Evolutionary conservation across 2,329 filamentous ascomycete genomes (phyloP), one percentile per base, ranked within the genome.

Genomic region (Rhexocercosporidium sp.): DNA sequence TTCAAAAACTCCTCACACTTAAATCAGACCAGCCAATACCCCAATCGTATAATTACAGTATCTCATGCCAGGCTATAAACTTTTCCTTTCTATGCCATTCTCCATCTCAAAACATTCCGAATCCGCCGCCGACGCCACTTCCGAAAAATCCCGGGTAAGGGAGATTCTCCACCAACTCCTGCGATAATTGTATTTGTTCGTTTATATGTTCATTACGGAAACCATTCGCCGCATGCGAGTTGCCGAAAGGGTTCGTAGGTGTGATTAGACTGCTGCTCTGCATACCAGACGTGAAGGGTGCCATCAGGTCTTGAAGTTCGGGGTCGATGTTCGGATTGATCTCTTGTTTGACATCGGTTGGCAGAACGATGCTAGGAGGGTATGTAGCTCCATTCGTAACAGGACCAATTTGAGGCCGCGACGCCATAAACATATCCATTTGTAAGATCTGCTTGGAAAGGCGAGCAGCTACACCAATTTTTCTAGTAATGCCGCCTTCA

Each of bases 361-460:
- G 41, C 41, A n/a, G n/a, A n/a, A n/a, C 41, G 41, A 46, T 18
- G 20, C 14, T n/a, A 22, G 14, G 44, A 3, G 25, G 16, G 27
- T 25, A 54, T 25, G 51, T 29, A n/a, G 51, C 20, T 31, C 44
- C 11, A n/a, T 34, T 39, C 29, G 29, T 57, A 20, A 25, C 20
- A 3, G 34, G 14, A 7, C n/a, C 22, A 14, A 22, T 27, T 53
- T 59, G 60, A 14, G 51, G 59, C 31, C 65, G 68, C 18, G 22
- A 29, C 27, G 31, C 53, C 68, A 71, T 70, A 41, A 63, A 71
- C 4, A 77, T 75, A 67, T 84, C 82, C 22, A 84, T 83, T 39
- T 77, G 77, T 12, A 80, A 76, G 18, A 83, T 79, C 53, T 82
- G 79, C 16, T 75, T 71, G n/a, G 79, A 77, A 2, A 84, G 74